Evolutionary conservation across 2,329 filamentous ascomycete species (phyloP), one percentile per base, ranked within the genome.

Genomic region (Colletotrichum sp.): DNA sequence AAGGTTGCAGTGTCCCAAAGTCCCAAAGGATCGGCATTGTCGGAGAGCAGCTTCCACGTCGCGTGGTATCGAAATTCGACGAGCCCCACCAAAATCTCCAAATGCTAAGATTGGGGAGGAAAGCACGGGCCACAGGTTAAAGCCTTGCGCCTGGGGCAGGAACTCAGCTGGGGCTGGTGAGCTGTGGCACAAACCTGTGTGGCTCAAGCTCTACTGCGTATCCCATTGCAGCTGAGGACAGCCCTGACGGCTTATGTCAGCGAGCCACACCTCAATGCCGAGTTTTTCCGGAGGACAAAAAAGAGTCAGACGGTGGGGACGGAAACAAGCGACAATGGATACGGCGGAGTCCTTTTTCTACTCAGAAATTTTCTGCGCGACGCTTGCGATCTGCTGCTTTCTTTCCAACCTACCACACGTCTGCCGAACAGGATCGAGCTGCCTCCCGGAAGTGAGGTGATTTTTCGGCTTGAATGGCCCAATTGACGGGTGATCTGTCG

Each of bases 401-500:
- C 28, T 64, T 74, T 28, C 48, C n/a, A 65, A 18, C 71, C 66
- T 75, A 70, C 71, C 74, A 74, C 71, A 56, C 60, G 74, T 75
- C 74, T 75, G 71, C 71, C 66, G 66, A 68, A 69, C 71, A 75
- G 55, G 32, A 75, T 75, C 60, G 22, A 71, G 66, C 43, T 71
- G 43, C 36, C 66, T 67, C 71, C n/a, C 32, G 27, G 34, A 39
- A 60, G 66, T 75, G 74, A 75, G 74, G 74, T 71, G 71, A 71
- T 67, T 66, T 62, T 55, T 68, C 62, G 36, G 66, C 66, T 76
- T 76, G 71, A 61, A 75, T 79, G 78, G 78, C 77, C 77, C 76
- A 71, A 71, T 72, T 76, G 77, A 78, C 61, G 69, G 69, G 71
- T 71, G 27, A 67, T 77, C 70, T 77, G 48, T 75, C 75, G 74